Evolutionary conservation across 2,329 filamentous ascomycete genomes (phyloP).

Genomic region (Tolypocladium endophyticum): DNA sequence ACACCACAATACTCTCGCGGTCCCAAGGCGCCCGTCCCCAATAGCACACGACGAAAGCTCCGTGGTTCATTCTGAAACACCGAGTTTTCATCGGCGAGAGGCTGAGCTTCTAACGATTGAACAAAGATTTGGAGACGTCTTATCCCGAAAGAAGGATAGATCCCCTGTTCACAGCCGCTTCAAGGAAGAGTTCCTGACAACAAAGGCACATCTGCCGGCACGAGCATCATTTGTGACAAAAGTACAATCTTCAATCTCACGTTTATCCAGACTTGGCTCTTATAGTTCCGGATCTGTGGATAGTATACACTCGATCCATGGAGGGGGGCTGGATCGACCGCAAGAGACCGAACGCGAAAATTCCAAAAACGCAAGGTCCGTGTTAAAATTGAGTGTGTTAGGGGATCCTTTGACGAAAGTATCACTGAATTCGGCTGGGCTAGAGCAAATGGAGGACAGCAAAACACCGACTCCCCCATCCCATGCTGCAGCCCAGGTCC

Average conservation of each 20-base stretch:
- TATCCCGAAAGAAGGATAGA: constrained; percentile 17
- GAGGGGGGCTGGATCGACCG: neutral
- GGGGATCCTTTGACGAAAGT: neutral
- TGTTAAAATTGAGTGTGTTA: neutral
- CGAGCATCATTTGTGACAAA: constrained; percentile 22
- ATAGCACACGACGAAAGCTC: constrained; percentile 5
- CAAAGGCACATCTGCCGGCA: constrained; percentile 1
- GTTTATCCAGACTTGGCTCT: constrained; percentile 13
- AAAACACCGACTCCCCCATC: neutral
- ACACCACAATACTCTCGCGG: neutral
- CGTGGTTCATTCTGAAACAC: constrained; percentile 20
- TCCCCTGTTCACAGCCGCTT: constrained; percentile 26
- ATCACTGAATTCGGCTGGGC: neutral
- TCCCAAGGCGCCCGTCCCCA: neutral
- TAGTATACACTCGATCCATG: neutral
- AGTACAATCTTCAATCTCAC: constrained; percentile 23
- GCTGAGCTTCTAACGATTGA: constrained; percentile 26
- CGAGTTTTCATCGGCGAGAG: constrained; percentile 26
- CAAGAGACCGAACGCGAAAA: neutral
- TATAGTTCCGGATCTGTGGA: neutral
- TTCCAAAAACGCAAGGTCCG: too few relatives aligned
- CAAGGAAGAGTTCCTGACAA: constrained; percentile 23
- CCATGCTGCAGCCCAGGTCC: neutral
- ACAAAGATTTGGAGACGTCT: constrained; percentile 27
- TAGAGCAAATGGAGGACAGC: neutral